Base-by-base conservation (phyloP, 345 rosid species). In the Carallia brachiata region DNA sequence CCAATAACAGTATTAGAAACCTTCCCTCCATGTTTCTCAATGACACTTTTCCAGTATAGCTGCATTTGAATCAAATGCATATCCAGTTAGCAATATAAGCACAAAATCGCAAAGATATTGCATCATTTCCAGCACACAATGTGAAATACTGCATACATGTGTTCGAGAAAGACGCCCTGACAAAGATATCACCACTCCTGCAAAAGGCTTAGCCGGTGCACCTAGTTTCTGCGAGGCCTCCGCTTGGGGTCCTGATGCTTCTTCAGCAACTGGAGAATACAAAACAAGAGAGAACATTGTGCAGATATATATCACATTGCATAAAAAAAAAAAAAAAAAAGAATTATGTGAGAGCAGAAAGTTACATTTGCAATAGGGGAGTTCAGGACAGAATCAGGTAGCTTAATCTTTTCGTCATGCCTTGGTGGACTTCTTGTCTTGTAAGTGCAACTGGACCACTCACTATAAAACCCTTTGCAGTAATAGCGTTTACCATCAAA, bases 371-470 rank as follows among this genome's bases (percentile, higher is more conserved):
- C 81, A 6, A 82, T 64, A 0, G 88, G 75, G 28, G 93, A 80
- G 18, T 83, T 83, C 53, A 78, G 78, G 39, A 82, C 80, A 32
- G 87, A 83, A 70, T 85, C 88, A 0, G 95, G 85, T 18, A 90
- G 44, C 65, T 82, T 82, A 60, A 79, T 36, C 6, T 85, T 68
- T 57, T 85, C 88, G 28, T 84, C 84, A 62, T 69, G 86, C 56
- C 93, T 85, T 9, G 93, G 87, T 2, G 97, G 92, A 52, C 58
- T 60, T 64, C 80, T 84, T 52, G 89, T 76, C 73, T 71, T 85
- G 67, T 75, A 87, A 62, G 85, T 88, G 80, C 98, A 89, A 75
- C 87, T 85, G 19, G 91, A 85, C 97, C 98, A 92, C 63, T 90
- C 95, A 65, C 95, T 90, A 36, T 84, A 84, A 54, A 82, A 81